Evolutionary conservation across 2,329 filamentous ascomycete genomes (phyloP).

Genomic region (Xylariaceae sp.): DNA sequence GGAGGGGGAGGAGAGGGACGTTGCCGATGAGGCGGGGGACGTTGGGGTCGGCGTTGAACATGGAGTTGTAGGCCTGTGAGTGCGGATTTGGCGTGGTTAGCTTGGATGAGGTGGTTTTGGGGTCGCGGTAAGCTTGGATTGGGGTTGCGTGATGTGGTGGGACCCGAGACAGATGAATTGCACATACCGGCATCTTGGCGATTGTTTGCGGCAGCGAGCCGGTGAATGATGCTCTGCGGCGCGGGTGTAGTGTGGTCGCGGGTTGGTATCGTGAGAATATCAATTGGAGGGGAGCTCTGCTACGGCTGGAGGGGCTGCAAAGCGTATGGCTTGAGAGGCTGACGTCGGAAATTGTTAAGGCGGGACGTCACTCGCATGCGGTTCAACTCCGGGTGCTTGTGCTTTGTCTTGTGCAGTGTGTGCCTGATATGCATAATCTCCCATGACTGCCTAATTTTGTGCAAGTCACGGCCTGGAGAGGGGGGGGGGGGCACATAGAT

Average conservation of each 20-base stretch:
- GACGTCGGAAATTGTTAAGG: slow-evolving; percentile 4
- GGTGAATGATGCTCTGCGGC: slow-evolving; percentile 12
- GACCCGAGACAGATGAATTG: not conserved
- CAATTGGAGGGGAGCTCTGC: slow-evolving; percentile 1
- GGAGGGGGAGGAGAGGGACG: slow-evolving; percentile 89
- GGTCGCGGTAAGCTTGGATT: slow-evolving; percentile 1
- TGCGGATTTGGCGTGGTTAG: slow-evolving; percentile 7
- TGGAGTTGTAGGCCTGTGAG: slow-evolving; percentile 87
- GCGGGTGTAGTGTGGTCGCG: slow-evolving; percentile 10
- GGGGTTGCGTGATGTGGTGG: too few relatives aligned
- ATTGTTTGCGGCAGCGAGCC: slow-evolving; percentile 20
- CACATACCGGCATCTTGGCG: slow-evolving; percentile 45
- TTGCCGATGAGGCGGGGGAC: slow-evolving; percentile 67
- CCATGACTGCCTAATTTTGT: too few relatives aligned
- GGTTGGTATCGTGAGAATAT: not conserved
- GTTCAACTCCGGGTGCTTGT: slow-evolving; percentile 6
- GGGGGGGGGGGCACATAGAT: too few relatives aligned
- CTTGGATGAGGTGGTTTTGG: not conserved
- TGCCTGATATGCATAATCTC: too few relatives aligned
- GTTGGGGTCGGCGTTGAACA: slow-evolving; percentile 83
- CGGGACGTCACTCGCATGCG: slow-evolving; percentile 9
- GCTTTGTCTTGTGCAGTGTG: not conserved
- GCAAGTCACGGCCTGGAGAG: not conserved
- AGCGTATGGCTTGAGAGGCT: not conserved
- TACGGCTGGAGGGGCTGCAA: slow-evolving; percentile 1